Evolutionary conservation across 176 grass and related monocot species (phyloP).

Genomic region (Urochloa ruziziensis): DNA sequence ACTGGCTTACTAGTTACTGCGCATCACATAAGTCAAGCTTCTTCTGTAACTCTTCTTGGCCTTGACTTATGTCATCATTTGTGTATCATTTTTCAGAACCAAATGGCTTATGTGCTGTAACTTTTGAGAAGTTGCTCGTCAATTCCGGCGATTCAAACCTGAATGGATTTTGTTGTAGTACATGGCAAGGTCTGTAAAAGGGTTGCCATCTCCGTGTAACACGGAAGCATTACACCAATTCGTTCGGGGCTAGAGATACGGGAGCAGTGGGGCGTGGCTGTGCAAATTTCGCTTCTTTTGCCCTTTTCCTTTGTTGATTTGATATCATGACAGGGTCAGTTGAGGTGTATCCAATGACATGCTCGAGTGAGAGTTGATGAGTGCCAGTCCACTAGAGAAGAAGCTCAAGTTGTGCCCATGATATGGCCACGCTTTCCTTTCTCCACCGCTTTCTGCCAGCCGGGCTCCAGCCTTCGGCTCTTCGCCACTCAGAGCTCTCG

Average conservation of each 20-base stretch:
- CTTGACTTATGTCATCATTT: background rate
- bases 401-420: background rate
- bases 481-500: background rate
- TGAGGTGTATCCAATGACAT: too few relatives aligned
- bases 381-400: background rate
- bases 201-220: background rate
- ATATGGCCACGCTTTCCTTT: background rate
- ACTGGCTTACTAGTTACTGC: background rate
- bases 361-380: constrained; percentile 13
- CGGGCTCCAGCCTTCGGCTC: background rate
- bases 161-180: background rate
- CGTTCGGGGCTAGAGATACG: background rate
- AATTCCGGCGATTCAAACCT: background rate
- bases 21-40: background rate
- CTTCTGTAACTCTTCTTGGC: background rate
- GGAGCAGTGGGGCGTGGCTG: background rate
- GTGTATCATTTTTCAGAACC: background rate
- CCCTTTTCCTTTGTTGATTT: background rate
- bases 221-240: background rate
- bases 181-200: background rate
- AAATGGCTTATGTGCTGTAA: background rate
- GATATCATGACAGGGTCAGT: background rate
- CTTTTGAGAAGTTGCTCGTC: background rate
- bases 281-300: background rate
- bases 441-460: background rate